Conservation (phyloP, 2,329 filamentous ascomycete species). For the Ambrosiella xylebori region DNA sequence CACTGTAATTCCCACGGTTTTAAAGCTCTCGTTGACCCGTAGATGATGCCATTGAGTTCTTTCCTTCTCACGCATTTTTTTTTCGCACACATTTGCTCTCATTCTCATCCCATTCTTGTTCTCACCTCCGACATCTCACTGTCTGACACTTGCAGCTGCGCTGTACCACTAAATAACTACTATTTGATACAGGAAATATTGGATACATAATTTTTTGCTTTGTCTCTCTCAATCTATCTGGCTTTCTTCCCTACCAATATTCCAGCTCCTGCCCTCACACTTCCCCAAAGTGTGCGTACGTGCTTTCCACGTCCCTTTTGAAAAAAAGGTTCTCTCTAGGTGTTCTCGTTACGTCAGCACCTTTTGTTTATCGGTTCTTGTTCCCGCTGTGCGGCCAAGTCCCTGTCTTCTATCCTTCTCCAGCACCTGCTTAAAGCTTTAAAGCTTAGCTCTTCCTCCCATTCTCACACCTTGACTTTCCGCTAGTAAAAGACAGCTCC, state of each 20-base stretch:
- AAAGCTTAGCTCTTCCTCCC: background rate
- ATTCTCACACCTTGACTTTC: background rate
- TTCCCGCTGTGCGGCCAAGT: conserved; percentile 4
- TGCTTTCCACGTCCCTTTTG: background rate
- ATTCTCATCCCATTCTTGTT: background rate
- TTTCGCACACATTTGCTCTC: background rate
- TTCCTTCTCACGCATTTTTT: background rate
- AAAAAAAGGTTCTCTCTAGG: background rate
- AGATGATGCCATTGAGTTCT: background rate
- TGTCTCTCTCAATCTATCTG: background rate
- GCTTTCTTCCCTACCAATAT: background rate
- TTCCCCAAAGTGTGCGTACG: background rate
- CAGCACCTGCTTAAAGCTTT: background rate
- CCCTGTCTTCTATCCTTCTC: background rate
- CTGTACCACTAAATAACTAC: background rate
- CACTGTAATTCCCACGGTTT: background rate
- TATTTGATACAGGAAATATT: background rate
- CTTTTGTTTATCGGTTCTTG: background rate
- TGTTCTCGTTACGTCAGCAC: background rate
- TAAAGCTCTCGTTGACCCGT: background rate
- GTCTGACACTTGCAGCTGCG: background rate
- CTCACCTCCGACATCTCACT: background rate
- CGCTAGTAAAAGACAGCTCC: conserved; percentile 20
- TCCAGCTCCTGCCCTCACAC: background rate
- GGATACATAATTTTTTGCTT: background rate